Conservation (phyloP, 805 yeast species). For the Candida tibetensis region DNA sequence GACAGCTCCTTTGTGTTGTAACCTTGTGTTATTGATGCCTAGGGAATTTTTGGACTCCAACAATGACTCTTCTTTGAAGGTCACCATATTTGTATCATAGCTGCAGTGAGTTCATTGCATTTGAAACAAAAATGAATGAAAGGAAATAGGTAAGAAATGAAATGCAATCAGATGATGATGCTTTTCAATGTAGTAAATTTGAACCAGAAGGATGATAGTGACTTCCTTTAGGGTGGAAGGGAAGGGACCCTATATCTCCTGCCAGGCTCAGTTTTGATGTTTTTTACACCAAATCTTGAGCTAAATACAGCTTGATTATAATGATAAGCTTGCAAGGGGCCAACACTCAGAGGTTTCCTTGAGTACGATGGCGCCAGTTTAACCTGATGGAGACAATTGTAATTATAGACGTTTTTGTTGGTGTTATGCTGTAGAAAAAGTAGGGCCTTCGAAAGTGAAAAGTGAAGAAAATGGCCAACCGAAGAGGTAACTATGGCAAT, state of each 20-base stretch:
- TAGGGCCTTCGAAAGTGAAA: too few species aligned
- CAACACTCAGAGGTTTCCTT: constrained; percentile 37
- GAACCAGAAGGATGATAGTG: too few species aligned
- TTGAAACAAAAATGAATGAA: neutral
- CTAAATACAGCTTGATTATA: constrained; percentile 36
- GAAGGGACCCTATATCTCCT: too few species aligned
- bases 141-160: too few species aligned
- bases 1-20: constrained; percentile 66
- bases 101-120: constrained; percentile 24
- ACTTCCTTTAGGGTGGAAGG: too few species aligned
- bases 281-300: constrained; percentile 38
- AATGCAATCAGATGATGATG: too few species aligned
- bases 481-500: too few species aligned
- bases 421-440: neutral
- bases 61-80: constrained; percentile 34
- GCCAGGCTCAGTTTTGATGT: constrained; percentile 47
- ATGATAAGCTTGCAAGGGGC: constrained; percentile 35
- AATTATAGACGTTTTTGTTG: constrained; percentile 46
- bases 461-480: too few species aligned
- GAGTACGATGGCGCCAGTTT: constrained; percentile 45
- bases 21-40: constrained; percentile 48
- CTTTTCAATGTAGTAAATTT: too few species aligned
- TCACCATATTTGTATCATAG: constrained; percentile 15
- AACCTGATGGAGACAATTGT: constrained; percentile 43
- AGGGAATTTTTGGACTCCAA: constrained; percentile 74